Base-by-base conservation (phyloP, 2,329 filamentous ascomycete genomes). In the Paraphoma chrysanthemicola region DNA sequence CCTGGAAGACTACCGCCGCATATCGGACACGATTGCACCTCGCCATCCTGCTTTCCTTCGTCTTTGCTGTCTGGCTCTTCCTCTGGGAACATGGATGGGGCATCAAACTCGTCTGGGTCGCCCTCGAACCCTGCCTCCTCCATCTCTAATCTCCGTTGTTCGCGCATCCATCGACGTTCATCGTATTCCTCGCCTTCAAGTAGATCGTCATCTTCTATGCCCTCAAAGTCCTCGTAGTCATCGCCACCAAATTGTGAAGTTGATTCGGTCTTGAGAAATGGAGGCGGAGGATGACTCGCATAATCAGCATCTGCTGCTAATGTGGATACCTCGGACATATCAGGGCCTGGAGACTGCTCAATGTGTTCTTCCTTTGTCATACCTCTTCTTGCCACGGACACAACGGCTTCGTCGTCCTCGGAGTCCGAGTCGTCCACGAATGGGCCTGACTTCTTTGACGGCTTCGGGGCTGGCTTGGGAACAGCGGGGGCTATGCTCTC, bases 401-500 rank as follows among this genome's bases (percentile, higher is more conserved):
- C 9, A n/a, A 59, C 56, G 16, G 41, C 43, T 30, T 57, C 49
- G 2, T 78, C 76, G 7, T 83, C 79, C 50, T 88, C 86, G 41
- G 82, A 86, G 51, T 88, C 86, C 1, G 90, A 92, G 58, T 92
- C 89, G 54, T 90, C 85, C 41, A 93, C 70, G 64, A 93, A 93
- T 0, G 89, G 89, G 0, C 86, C 87, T 54, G 75, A 81, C 56
- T 73, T 71, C 54, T 72, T 79, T 33, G 70, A 73, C 5, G 65
- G 54, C 48, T 68, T 59, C 2, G 49, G 9, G 23, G 48, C 44
- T 33, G 54, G 56, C 48, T 56, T 64, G 30, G 52, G 44, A 28
- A 51, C 41, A 53, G 61, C 46, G 14, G 51, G 43, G 1, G 56
- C 45, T 16, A 53, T 45, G 16, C 51, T 43, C 11, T 63, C 54